phyloP scores from a whole-genome alignment of 176 grass and related monocot species.

The Alopecurus myosuroides region DNA sequence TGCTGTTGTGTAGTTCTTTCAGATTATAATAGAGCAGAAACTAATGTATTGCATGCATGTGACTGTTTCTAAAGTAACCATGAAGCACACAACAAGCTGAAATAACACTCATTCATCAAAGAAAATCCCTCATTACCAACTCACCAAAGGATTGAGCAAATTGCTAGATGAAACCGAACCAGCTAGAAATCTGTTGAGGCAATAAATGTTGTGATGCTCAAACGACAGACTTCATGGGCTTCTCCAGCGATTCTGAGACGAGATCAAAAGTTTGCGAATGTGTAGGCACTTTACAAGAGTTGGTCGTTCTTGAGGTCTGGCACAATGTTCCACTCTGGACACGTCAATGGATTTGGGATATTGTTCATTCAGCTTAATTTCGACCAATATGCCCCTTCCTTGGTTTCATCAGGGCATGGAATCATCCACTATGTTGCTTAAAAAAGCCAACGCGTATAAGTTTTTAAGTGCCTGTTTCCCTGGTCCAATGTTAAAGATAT shows the following conservation, averaged over 20 bases:
- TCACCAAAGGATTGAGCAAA: constrained; percentile 89
- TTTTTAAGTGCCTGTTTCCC: constrained; percentile 87
- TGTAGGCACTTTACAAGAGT: constrained; percentile 57
- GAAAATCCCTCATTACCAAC: not conserved
- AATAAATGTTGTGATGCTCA: constrained; percentile 84
- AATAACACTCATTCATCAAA: not conserved
- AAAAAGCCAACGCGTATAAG: constrained; percentile 77
- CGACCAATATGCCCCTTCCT: constrained; percentile 85
- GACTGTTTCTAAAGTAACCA: not conserved
- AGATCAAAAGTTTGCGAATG: not conserved
- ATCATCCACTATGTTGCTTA: constrained; percentile 93
- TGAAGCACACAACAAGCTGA: not conserved
- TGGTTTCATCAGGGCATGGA: constrained; percentile 79
- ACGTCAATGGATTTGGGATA: constrained; percentile 87
- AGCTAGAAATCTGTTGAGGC: constrained; percentile 77
- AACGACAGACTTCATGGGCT: constrained; percentile 59
- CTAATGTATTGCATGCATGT: too few species aligned
- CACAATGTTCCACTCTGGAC: constrained; percentile 88
- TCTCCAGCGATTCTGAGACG: not conserved
- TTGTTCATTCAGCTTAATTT: constrained; percentile 89
- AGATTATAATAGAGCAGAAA: too few species aligned
- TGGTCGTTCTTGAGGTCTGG: constrained; percentile 63
- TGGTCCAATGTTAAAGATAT: constrained; percentile 91
- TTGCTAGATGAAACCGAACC: constrained; percentile 87
- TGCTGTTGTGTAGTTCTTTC: too few species aligned